Evolutionary conservation across 768 basidiomycete species (phyloP).

Genomic region (Auricularia sp.): DNA sequence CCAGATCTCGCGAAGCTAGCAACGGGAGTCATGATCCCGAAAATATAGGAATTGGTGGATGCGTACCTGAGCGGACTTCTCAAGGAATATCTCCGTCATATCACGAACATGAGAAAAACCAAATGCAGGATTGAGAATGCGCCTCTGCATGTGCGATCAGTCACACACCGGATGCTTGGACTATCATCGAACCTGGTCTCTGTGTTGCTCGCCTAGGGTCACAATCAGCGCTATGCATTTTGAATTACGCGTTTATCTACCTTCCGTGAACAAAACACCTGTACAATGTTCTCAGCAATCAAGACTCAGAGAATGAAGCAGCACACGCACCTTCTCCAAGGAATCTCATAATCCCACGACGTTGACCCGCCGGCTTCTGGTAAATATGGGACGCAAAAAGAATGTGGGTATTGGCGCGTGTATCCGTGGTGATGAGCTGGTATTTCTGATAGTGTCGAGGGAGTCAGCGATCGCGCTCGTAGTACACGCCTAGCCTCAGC

Average conservation of each 20-base stretch:
- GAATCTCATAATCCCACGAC: slow-evolving; percentile 30
- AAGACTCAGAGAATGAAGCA: too few species aligned
- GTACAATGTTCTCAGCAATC: neutral
- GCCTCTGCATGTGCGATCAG: neutral
- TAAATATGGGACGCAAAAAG: slow-evolving; percentile 47
- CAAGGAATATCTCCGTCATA: slow-evolving; percentile 45
- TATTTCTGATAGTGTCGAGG: slow-evolving; percentile 14
- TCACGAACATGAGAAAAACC: slow-evolving; percentile 49
- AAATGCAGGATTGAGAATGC: slow-evolving; percentile 50
- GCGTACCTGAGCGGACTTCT: slow-evolving; percentile 42
- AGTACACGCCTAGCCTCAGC: neutral
- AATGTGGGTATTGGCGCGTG: slow-evolving; percentile 54
- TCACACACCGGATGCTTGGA: neutral
- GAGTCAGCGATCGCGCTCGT: neutral
- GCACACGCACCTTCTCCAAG: slow-evolving; percentile 23
- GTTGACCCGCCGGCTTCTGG: slow-evolving; percentile 39
- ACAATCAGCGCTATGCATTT: too few species aligned
- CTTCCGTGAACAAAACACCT: slow-evolving; percentile 14
- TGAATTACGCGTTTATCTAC: slow-evolving; percentile 8
- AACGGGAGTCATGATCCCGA: neutral
- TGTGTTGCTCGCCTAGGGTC: neutral
- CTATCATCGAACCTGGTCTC: neutral
- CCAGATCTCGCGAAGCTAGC: slow-evolving; percentile 17
- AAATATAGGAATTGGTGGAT: neutral
- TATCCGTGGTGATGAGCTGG: slow-evolving; percentile 45